A percentile compares a stretch with the other conserved stretches of the same genome.
phyloP scores from a whole-genome alignment of 2,329 filamentous ascomycete genomes.

The Trichoderma polysporum region DNA sequence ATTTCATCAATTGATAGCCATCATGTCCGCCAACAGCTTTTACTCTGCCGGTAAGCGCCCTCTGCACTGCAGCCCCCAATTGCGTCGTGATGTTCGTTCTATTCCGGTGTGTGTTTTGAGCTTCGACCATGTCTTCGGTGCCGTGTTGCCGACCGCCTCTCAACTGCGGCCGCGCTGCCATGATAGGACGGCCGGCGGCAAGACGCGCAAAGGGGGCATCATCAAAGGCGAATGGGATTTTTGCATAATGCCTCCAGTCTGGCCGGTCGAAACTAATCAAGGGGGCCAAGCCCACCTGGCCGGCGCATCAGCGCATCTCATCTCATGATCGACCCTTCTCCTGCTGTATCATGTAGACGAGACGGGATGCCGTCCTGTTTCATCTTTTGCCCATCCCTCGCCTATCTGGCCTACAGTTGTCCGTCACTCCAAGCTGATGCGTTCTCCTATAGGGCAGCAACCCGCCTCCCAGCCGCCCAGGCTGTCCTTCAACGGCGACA shows the following conservation, averaged over 20 bases:
- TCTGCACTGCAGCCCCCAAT: background rate
- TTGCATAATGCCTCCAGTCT: slow-evolving; percentile 3
- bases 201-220: slow-evolving; percentile 9
- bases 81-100: background rate
- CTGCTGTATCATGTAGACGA: slow-evolving; percentile 33
- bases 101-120: background rate
- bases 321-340: slow-evolving; percentile 30
- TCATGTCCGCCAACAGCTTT: slow-evolving; percentile 20
- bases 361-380: slow-evolving; percentile 30
- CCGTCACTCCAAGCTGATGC: slow-evolving; percentile 19
- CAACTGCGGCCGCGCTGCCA: background rate
- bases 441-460: slow-evolving; percentile 24
- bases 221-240: background rate
- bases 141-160: slow-evolving; percentile 2
- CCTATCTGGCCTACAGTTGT: slow-evolving; percentile 16
- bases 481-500: slow-evolving; percentile 53
- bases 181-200: background rate
- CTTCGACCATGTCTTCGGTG: background rate
- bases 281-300: background rate
- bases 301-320: background rate
- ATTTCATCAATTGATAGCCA: slow-evolving; percentile 12
- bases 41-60: slow-evolving; percentile 20
- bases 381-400: slow-evolving; percentile 23
- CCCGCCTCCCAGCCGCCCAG: slow-evolving; percentile 33
- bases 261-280: slow-evolving; percentile 4